These are phyloP conservation scores for Colletotrichum gigasporum DNA, from an alignment of 2,329 filamentous ascomycete genomes.

Conservation along the genomic window DNA sequence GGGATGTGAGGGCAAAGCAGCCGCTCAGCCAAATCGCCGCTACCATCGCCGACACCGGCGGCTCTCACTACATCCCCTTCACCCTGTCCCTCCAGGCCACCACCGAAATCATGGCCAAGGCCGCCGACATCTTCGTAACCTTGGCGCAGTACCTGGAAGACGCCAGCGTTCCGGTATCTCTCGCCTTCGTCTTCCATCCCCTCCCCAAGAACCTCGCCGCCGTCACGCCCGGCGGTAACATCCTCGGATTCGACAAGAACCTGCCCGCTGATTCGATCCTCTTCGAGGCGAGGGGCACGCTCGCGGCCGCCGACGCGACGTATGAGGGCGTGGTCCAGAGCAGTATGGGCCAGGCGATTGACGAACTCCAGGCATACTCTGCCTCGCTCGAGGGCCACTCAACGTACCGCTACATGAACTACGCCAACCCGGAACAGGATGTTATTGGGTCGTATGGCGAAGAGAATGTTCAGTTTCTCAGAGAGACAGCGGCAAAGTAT, in stretches of 20 bases:
- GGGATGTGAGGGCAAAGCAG: not conserved
- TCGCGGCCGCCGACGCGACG: not conserved
- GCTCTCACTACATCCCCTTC: constrained; percentile 13
- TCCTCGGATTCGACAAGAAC: constrained; percentile 13
- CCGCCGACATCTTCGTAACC: constrained; percentile 2
- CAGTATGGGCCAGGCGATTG: not conserved
- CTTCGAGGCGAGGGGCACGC: constrained; percentile 1
- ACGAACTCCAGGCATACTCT: constrained; percentile 8
- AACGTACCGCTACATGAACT: constrained; percentile 22
- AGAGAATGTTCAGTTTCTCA: constrained; percentile 10
- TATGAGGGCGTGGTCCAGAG: not conserved
- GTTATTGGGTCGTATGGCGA: constrained; percentile 5
- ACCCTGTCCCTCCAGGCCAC: constrained; percentile 1
- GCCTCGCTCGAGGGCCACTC: constrained; percentile 12
- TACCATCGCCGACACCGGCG: constrained; percentile 16
- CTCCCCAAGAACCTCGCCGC: constrained; percentile 22
- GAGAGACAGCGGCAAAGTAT: constrained; percentile 14
- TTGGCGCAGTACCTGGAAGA: not conserved
- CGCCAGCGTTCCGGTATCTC: constrained; percentile 3
- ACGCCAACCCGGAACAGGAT: constrained; percentile 18
- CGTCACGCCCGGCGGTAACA: constrained; percentile 12
- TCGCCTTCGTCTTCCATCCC: constrained; percentile 29
- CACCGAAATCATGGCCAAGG: not conserved
- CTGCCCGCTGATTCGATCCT: constrained; percentile 9
- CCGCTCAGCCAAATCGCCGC: constrained; percentile 3